A percentile compares a stretch with the other conserved stretches of the same genome.
Evolutionary conservation across 2,329 filamentous ascomycete species (phyloP).

Genomic region (Nectriaceae sp.): DNA sequence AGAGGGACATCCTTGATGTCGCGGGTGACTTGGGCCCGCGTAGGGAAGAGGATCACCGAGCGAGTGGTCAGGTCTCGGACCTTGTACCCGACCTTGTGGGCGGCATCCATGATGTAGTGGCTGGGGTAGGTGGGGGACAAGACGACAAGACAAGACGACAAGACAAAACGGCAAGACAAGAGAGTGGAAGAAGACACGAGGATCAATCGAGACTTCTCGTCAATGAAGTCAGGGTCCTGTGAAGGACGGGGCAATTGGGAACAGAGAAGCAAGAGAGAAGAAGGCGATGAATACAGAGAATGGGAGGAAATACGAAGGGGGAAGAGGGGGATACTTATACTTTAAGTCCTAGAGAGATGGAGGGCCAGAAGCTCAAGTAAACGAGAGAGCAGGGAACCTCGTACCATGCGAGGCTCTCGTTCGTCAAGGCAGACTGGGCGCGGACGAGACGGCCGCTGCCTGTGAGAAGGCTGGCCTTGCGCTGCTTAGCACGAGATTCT

Average conservation of each 20-base stretch:
- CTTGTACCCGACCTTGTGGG: constrained; percentile 51
- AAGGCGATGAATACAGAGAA: constrained; percentile 10
- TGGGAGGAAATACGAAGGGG: constrained; percentile 13
- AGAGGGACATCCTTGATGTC: constrained; percentile 55
- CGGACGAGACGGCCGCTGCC: background rate
- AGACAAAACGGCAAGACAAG: background rate
- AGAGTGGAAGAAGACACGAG: background rate
- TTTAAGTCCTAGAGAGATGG: constrained; percentile 2
- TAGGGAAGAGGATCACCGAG: constrained; percentile 64
- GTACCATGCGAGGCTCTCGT: background rate
- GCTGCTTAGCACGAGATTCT: background rate
- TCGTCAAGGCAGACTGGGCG: constrained; percentile 2
- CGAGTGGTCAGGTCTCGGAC: constrained; percentile 60
- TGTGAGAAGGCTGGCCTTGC: background rate
- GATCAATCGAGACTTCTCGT: background rate
- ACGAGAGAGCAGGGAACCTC: constrained; percentile 1
- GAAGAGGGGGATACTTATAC: constrained; percentile 27
- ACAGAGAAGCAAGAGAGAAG: constrained; percentile 4
- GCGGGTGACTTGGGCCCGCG: constrained; percentile 60
- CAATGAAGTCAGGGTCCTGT: background rate
- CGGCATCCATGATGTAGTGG: constrained; percentile 36
- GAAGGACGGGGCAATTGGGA: background rate
- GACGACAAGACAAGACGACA: background rate
- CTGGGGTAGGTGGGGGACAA: background rate
- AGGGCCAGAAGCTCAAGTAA: background rate